Base-by-base conservation (phyloP, 2,329 filamentous ascomycete genomes). In the Ascochyta rabiei region DNA sequence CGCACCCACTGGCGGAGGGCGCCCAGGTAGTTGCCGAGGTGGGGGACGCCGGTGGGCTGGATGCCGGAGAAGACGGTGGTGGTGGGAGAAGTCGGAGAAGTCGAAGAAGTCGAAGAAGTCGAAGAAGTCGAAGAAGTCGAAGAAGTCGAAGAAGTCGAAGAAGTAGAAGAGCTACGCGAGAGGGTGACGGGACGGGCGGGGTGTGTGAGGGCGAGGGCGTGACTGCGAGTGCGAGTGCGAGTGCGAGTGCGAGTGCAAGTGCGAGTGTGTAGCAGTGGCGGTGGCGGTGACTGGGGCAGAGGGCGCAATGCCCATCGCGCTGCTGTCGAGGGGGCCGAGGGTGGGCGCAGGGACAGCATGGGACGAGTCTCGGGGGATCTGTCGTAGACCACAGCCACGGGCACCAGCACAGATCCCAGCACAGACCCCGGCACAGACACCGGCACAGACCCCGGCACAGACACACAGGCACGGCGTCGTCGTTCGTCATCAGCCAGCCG, bases 1-100 rank as follows among this genome's bases (percentile, higher is more conserved):
- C 83, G 82, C 41, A 89, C 89, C 95, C 95, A 99, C 81, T 91
- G 86, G 45, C 86, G 85, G 50, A 99, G 79, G 15, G 95, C 95
- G 23, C 95, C 95, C 10, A 96, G 83, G 75, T 97, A 99, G 77
- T 99, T 99, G 50, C 95, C 95, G 26, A 99, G 79, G 74, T 99
- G 95, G 13, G 95, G 95, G 21, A 96, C 83, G 31, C 93, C 95
- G 0, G 95, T 99, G 16, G 95, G 95, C 75, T 99, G 95, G 66
- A 99, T 99, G 48, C 93, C 95, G 3, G 95, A 98, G 80, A 99
- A 97, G 68, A 98, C 85, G 45, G 66, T 64, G 16, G 21, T 23
- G 6, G 21, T 23, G 4, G 21, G 6, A 6, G 21, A 6, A 6
- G 21, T 23, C 4, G 21, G 6, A 23, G 21, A 4, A 6, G 21